Base-by-base conservation (phyloP, 441 rosid species). In the Adansonia rubrostipa region DNA sequence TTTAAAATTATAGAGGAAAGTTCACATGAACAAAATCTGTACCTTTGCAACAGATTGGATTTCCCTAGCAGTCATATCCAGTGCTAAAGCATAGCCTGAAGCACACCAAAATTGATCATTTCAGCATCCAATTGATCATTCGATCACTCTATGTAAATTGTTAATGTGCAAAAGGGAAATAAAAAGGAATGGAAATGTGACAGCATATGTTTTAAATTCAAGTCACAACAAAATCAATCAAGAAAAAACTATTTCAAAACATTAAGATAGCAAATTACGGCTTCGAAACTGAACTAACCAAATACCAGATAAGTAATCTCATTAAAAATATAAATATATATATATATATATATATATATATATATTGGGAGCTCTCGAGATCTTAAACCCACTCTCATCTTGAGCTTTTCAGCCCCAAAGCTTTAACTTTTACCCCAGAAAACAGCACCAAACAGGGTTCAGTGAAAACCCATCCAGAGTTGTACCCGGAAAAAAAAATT, bases 21-120 rank as follows among this genome's bases (percentile, higher is more conserved):
- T 17, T 40, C 7, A 60, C 47, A 24, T 33, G 36, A 69, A 70
- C 17, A n/a, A 60, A 51, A 50, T 61, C 54, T 54, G 24, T 77
- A 93, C 99, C 97, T 94, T 96, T 0, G 98, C 98, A 71, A 89
- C 70, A 82, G 96, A 86, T 81, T 96, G 97, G 78, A 94, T 89
- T 76, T 96, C 98, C 82, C 97, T 92, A 13, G 98, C 97, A 85
- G 98, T 92, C 98, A 93, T 95, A 84, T 93, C 99, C 87, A 95
- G 80, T 14, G 93, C 99, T 86, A 96, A 85, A 19, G 99, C 96
- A 88, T 96, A 96, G 19, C 98, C 99, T 96, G 83, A 40, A 79
- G 51, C 63, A 56, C 6, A 72, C 51, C 19, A 56, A 22, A 74
- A 54, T 9, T 2, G n/a, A 13, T 58, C 19, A 57, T 68, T 68